phyloP scores from a whole-genome alignment of 371 early-diverging fungal species.

The Zancudomyces culisetae region DNA sequence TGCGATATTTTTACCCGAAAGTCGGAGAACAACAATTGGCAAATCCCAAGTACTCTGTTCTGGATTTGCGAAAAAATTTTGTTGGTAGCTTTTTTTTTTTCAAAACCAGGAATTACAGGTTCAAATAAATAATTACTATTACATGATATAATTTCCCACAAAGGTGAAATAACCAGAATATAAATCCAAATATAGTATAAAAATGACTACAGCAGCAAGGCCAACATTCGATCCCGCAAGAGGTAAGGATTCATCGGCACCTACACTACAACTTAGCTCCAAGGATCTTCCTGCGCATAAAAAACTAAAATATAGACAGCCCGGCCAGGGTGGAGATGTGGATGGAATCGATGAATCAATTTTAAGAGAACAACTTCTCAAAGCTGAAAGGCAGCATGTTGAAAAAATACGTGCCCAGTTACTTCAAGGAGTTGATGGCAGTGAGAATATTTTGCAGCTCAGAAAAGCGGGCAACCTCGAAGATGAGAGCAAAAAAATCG shows the following conservation, averaged over 20 bases:
- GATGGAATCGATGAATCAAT: constrained; percentile 36
- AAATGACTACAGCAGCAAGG: constrained; percentile 49
- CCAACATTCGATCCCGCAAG: constrained; percentile 72
- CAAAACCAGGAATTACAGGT: too few species aligned
- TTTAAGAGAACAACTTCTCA: constrained; percentile 42
- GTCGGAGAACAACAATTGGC: too few species aligned
- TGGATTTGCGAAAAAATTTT: too few species aligned
- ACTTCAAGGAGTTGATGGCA: constrained; percentile 8
- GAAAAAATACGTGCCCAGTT: constrained; percentile 24
- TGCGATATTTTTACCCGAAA: too few species aligned
- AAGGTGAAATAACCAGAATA: too few species aligned
- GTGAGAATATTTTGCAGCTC: too few species aligned
- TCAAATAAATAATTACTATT: too few species aligned
- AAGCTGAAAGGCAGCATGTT: constrained; percentile 45
- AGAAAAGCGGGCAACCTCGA: neutral
- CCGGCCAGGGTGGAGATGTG: constrained; percentile 54
- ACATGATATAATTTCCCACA: too few species aligned
- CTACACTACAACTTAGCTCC: constrained; percentile 48
- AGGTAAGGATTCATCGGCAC: constrained; percentile 52
- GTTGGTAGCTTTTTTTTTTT: too few species aligned
- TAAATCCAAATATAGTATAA: too few species aligned
- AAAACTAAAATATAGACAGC: constrained; percentile 65
- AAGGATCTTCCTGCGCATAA: constrained; percentile 73
- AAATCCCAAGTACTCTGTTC: too few species aligned
- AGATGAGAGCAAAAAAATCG: constrained; percentile 10